phyloP scores from a whole-genome alignment of 1,284 basidiomycete species.

The Porphyrellus sp. region DNA sequence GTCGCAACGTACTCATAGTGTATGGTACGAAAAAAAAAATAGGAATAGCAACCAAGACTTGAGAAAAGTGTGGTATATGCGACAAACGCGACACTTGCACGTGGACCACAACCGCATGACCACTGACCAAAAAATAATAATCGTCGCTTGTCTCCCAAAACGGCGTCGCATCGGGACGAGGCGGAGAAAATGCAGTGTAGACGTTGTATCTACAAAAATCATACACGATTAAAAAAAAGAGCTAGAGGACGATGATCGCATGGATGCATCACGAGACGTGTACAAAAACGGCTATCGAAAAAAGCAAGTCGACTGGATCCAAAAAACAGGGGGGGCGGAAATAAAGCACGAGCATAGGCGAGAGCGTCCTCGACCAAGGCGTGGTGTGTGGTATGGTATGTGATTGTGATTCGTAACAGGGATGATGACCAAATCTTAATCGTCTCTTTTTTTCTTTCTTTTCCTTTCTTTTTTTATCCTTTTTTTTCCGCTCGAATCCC shows the following conservation, averaged over 20 bases:
- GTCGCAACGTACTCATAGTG: no score
- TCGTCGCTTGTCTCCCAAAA: not conserved
- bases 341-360: not conserved
- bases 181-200: not conserved
- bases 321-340: not conserved
- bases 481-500: no score
- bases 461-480: not conserved
- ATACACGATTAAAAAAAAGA: not conserved
- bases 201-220: slow-evolving; percentile 1
- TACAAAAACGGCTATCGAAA: not conserved
- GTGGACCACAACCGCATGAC: no score
- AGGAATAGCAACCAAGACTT: no score
- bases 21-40: no score
- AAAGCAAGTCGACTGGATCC: not conserved
- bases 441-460: not conserved
- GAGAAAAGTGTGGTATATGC: no score
- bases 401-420: not conserved
- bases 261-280: not conserved
- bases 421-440: not conserved
- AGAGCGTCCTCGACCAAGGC: not conserved
- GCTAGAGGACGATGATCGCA: not conserved
- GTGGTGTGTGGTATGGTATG: not conserved
- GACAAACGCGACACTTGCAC: no score
- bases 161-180: not conserved
- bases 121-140: not conserved